Evolutionary conservation across 345 rosid genomes (phyloP), one percentile per base, ranked within the genome.

Genomic region (Adansonia digitata): DNA sequence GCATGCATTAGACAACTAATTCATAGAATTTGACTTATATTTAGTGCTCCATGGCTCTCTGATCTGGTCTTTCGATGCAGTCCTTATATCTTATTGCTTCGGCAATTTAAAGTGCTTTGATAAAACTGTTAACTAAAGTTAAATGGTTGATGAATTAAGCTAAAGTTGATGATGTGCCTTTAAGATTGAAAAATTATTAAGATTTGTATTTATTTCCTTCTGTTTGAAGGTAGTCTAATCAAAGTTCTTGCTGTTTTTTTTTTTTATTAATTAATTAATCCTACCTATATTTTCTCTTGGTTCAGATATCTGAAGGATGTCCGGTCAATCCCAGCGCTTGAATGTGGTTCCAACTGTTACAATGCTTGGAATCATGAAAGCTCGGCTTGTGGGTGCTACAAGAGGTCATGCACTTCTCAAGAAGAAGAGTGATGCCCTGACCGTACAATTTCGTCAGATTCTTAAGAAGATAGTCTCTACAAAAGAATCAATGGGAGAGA

Each of bases 361-460:
- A 13, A 84, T 87, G 92, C 94, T 90, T 39, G 90, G 91, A 49
- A 77, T 88, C 29, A 74, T 93, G 85, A 93, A 93, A 88, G 90
- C 91, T 12, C 90, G 98, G 68, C 93, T 91, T 46, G 76, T 91
- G 40, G 98, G 98, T 45, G 98, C 98, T 18, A 93, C 97, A 13
- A 90, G 97, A 85, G 97, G 98, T 27, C 97, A 90, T 84, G 97
- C 97, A 71, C 93, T 94, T 34, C 97, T 92, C 66, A 94, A 92
- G 88, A 92, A 94, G 85, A 94, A 94, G 93, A 92, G 98, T 75
- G 98, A 94, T 85, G 98, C 98, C 74, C 76, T 92, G 65, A 94
- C 93, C 5, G 97, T 89, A 74, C 97, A 94, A 77, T 94, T 94
- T 57, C 91, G 98, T 5, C 91, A 85, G 63, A 89, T 92, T 75